A percentile compares a stretch with the other conserved stretches of the same genome.
phyloP scores from a whole-genome alignment of 768 basidiomycete species.

The Macrolepiota fuliginosa region DNA sequence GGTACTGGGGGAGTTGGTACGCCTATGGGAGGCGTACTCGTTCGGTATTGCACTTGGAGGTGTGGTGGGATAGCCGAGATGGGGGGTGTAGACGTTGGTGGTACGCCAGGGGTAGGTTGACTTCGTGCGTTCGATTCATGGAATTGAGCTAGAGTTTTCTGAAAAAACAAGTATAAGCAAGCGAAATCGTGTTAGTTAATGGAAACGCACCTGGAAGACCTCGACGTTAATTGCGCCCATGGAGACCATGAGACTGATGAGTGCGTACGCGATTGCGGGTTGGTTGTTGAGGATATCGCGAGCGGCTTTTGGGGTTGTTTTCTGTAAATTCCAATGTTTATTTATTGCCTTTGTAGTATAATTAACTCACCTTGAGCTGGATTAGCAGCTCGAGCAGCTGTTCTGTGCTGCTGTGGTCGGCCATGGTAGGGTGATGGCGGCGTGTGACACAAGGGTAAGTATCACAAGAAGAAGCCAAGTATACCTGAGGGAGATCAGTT shows the following conservation, averaged over 20 bases:
- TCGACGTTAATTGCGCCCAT: slow-evolving; percentile 74
- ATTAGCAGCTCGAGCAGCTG: slow-evolving; percentile 73
- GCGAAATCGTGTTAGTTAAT: neutral
- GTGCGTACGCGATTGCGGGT: slow-evolving; percentile 73
- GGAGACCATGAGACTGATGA: slow-evolving; percentile 76
- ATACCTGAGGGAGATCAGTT: too few species aligned
- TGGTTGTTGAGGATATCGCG: slow-evolving; percentile 66
- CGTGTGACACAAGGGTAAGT: too few species aligned
- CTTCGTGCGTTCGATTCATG: slow-evolving; percentile 25
- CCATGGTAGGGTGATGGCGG: slow-evolving; percentile 5
- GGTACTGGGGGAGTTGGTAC: slow-evolving; percentile 16
- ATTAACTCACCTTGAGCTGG: slow-evolving; percentile 59
- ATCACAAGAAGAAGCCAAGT: neutral
- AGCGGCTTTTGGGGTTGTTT: slow-evolving; percentile 72
- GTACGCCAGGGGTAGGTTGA: slow-evolving; percentile 21
- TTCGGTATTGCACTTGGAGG: slow-evolving; percentile 36
- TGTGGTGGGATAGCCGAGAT: slow-evolving; percentile 49
- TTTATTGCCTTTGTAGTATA: neutral
- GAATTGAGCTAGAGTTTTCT: slow-evolving; percentile 67
- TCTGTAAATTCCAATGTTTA: slow-evolving; percentile 35
- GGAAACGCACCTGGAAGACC: slow-evolving; percentile 60
- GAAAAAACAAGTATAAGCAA: neutral
- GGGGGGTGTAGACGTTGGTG: slow-evolving; percentile 25
- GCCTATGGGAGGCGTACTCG: slow-evolving; percentile 27
- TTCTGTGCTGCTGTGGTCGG: slow-evolving; percentile 36